Evolutionary conservation across 208 protist genomes (phyloP), one percentile per base, ranked within the genome.

Genomic region (Acanthamoeba sp.): DNA sequence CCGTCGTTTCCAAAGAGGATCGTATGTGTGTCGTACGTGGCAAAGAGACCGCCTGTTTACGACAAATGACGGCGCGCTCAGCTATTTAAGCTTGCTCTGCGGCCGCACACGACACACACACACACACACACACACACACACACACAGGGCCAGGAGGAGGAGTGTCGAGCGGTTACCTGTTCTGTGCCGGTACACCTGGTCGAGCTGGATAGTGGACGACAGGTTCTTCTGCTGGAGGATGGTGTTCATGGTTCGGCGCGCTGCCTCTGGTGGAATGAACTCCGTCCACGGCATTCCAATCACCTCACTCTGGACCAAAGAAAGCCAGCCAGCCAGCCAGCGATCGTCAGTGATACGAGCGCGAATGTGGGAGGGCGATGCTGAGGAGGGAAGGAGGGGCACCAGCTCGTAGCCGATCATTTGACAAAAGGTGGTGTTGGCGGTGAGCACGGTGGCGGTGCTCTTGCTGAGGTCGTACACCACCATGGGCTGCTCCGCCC

Each of bases 351-450:
- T 29, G n/a, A 82, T 14, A 82, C 24, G 71, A 82, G 36, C 14
- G n/a, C 14, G 71, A 82, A 34, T 40, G 71, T 10, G 10, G 34
- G 27, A 87, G 34, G 45, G 32, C 66, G 34, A 12, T n/a, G 34
- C 66, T 9, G 9, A 80, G 29, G 69, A 45, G 34, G 12, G 64
- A 20, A 80, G 29, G 34, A 48, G 7, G 24, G 32, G 55, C 71
- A 93, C 87, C 59, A 93, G 34, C 32, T 93, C 89, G 42, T 93
- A 93, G 36, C 89, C 89, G n/a, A 93, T 82, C 89, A 93, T 82
- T n/a, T 93, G 62, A n/a, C 89, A 93, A 38, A 93, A 93, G 22
- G 89, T 93, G 16, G 55, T 93, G 45, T 93, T 93, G 89, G 89
- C 89, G 14, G 89, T 93, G n/a, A 93, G 66, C 36, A 93, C 89